Evolutionary conservation across 106 monocot species (phyloP), one percentile per base, ranked within the genome.

Genomic region (Hemerocallis citrina): DNA sequence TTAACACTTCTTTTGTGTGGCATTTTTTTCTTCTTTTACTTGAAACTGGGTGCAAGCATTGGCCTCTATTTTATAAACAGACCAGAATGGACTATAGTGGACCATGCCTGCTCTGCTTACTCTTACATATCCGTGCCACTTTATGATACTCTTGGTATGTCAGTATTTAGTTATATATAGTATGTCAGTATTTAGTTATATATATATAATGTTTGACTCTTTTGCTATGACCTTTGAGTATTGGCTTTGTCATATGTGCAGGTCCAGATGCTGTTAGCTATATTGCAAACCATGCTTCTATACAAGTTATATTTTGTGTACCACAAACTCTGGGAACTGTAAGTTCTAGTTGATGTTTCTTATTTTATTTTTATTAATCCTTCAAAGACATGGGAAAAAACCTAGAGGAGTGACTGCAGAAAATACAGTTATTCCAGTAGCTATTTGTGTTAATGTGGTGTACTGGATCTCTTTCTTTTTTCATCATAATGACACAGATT

Each of bases 241-340:
- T 12, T 44, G 61, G 6, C 7, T 35, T 28, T 37, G 27, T 65
- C 39, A 49, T 52, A 34, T 67, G 17, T 81, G 60, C 82, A 98
- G 98, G 98, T 21, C 98, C 98, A 41, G 98, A 98, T 83, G 93
- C 93, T 59, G 93, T 89, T 30, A 82, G 80, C 41, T 93, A 74
- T 68, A 85, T 93, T 51, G 80, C 85, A 23, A 85, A 93, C 56
- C 89, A 93, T 83, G 85, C 89, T 32, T 28, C 71, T 57, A 68
- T 89, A 56, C 69, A 93, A 44, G 93, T 55, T 55, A 89, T 93
- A 50, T 89, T 93, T 64, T 93, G 93, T 69, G 72, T 89, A 37
- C 81, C 89, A 30, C 79, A 93, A 69, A 89, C 85, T 62, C 47
- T 93, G 47, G 73, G 82, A 59, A 85, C 28, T 61, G 93, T 89